These are phyloP conservation scores for Moniliella sp. DNA, from an alignment of 1,284 basidiomycete genomes.

Conservation along the genomic window DNA sequence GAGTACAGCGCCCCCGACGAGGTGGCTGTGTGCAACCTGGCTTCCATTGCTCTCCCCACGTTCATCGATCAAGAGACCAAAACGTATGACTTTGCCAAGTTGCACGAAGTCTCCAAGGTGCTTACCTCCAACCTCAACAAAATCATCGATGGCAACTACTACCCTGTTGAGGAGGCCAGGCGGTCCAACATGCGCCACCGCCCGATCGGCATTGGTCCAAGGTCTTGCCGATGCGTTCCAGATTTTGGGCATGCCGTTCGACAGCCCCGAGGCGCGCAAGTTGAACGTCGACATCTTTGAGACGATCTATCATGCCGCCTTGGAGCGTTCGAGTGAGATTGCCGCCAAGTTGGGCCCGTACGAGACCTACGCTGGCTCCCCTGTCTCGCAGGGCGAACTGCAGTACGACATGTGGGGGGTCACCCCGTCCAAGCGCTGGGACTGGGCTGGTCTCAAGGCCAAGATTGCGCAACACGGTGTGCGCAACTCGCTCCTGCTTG, in stretches of 20 bases:
- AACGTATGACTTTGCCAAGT: conserved; percentile 64
- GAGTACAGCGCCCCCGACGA: conserved; percentile 95
- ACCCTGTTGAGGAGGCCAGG: conserved; percentile 73
- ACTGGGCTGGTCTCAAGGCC: conserved; percentile 70
- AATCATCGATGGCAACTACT: conserved; percentile 77
- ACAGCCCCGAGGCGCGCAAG: conserved; percentile 62
- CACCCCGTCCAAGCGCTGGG: conserved; percentile 78
- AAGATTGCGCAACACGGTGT: conserved; percentile 70
- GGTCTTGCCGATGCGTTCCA: conserved; percentile 97
- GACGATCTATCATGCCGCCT: conserved; percentile 89
- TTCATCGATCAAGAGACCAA: conserved; percentile 7
- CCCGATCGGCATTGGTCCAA: conserved; percentile 91
- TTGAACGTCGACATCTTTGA: conserved; percentile 94
- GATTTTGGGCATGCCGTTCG: conserved; percentile 85
- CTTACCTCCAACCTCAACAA: conserved; percentile 57
- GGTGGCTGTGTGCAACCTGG: conserved; percentile 94
- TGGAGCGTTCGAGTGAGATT: conserved; percentile 76
- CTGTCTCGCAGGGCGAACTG: conserved; percentile 64
- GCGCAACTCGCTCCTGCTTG: conserved; percentile 76
- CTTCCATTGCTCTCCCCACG: conserved; percentile 16
- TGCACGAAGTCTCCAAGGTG: conserved; percentile 72
- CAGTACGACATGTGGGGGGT: conserved; percentile 92
- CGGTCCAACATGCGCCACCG: conserved; percentile 91
- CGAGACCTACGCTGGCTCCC: conserved; percentile 74
- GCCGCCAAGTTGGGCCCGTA: conserved; percentile 65